phyloP scores from a whole-genome alignment of 2,329 filamentous ascomycete species.

The Ceratocystis harringtonii region DNA sequence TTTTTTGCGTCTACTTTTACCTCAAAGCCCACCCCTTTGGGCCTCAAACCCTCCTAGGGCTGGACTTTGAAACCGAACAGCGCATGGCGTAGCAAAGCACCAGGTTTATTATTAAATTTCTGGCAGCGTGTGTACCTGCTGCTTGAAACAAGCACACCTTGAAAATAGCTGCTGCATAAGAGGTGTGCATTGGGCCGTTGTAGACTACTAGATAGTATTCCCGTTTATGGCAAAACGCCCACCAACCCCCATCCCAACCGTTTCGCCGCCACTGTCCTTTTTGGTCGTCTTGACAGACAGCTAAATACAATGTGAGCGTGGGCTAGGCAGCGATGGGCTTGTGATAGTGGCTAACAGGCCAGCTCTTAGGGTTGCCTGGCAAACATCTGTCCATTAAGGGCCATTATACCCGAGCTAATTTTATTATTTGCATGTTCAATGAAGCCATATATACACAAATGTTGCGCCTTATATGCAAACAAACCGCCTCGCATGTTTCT shows the following conservation, averaged over 20 bases:
- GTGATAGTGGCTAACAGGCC: background rate
- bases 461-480: background rate
- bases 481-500: background rate
- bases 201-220: background rate
- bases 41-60: background rate
- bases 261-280: background rate
- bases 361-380: background rate
- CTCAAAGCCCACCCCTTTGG: background rate
- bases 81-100: constrained; percentile 1
- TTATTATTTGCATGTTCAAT: background rate
- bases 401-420: background rate
- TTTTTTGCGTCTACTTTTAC: background rate
- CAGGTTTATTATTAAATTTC: background rate
- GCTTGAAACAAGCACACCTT: background rate
- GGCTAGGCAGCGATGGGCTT: background rate
- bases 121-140: background rate
- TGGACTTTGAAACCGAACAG: background rate
- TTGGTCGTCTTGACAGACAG: background rate
- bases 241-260: background rate
- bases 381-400: no score
- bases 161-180: constrained; percentile 1
- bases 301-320: background rate
- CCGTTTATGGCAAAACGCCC: background rate
- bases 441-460: background rate
- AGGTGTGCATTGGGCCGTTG: background rate